Evolutionary conservation across 108 stramenopile genomes (phyloP), one percentile per base, ranked within the genome.

Genomic region (Fistulifera pelliculosa): DNA sequence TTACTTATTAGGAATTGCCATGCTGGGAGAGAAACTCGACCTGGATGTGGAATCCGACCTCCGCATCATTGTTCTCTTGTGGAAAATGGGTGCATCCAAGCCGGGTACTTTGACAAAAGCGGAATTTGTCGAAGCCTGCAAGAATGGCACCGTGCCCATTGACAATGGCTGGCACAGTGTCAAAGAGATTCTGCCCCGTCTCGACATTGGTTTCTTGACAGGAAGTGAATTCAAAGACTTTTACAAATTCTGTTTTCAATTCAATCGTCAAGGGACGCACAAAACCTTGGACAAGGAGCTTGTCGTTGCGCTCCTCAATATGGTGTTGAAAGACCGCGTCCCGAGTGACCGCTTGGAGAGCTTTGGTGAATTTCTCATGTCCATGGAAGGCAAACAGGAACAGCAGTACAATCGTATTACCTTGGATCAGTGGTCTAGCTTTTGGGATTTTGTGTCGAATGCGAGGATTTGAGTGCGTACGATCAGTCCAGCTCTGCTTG

Each of bases 161-260:
- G 31, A 35, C 3, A 80, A 82, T 74, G 71, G 70, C 23, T 63
- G 87, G 41, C 67, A 65, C 4, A 86, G 79, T 57, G 70, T 93
- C 38, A 69, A 71, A 42, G 56, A 38, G 8, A 53, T 89, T 12
- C 38, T 93, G 19, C 87, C 91, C 0, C 58, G 68, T 14, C 65
- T 93, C 55, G 91, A 93, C 49, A 80, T 76, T 47, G 94, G 94
- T 19, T 95, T 95, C 66, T 65, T 95, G 74, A 91, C 90, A 52
- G 56, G 41, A 22, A 58, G 58, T 2, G 89, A 91, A 58, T 93
- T 95, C 52, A 84, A 74, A 65, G 85, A 87, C n/a, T 90, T 90
- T 78, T 90, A 80, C 74, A 90, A 89, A 77, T 90, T 90, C 58
- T 84, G 83, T 58, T 94, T 94, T 62, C 81, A 85, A 58, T 94